A percentile compares a stretch with the other conserved stretches of the same genome.
Evolutionary conservation across 805 yeast species (phyloP).

Genomic region (Grigorovia transvaalensis): DNA sequence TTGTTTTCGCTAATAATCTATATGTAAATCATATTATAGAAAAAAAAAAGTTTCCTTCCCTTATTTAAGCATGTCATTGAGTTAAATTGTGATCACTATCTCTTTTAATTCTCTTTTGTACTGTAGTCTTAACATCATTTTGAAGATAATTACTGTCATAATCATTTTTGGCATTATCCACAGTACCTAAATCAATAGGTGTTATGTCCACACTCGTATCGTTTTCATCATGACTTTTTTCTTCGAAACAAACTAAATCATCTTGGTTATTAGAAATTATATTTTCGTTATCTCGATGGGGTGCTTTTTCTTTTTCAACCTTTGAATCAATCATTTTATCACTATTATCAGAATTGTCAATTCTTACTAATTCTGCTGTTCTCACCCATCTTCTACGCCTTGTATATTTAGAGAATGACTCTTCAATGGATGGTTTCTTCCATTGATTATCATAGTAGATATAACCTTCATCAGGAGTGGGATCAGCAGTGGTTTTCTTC

Average conservation of each 20-base stretch:
- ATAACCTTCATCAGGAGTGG: slow-evolving; percentile 73
- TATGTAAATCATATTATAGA: no score
- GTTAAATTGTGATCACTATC: background rate
- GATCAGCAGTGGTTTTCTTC: slow-evolving; percentile 49
- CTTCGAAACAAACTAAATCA: background rate
- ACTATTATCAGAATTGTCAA: background rate
- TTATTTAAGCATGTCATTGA: no score
- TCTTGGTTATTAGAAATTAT: background rate
- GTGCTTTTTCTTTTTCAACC: background rate
- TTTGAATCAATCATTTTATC: background rate
- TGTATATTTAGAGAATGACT: slow-evolving; percentile 80
- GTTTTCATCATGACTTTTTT: background rate
- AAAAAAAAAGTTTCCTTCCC: no score
- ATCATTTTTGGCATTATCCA: background rate
- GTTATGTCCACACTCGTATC: background rate
- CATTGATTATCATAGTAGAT: slow-evolving; percentile 87
- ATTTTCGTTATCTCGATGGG: background rate
- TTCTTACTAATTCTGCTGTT: slow-evolving; percentile 71
- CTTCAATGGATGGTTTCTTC: slow-evolving; percentile 83
- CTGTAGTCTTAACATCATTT: background rate
- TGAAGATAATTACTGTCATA: background rate
- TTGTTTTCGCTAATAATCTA: no score
- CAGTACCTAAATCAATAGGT: background rate
- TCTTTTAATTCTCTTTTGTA: background rate
- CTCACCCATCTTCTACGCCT: slow-evolving; percentile 94